Evolutionary conservation across 352 stramenopile species (phyloP).

Genomic region (Blastocystis sp.): DNA sequence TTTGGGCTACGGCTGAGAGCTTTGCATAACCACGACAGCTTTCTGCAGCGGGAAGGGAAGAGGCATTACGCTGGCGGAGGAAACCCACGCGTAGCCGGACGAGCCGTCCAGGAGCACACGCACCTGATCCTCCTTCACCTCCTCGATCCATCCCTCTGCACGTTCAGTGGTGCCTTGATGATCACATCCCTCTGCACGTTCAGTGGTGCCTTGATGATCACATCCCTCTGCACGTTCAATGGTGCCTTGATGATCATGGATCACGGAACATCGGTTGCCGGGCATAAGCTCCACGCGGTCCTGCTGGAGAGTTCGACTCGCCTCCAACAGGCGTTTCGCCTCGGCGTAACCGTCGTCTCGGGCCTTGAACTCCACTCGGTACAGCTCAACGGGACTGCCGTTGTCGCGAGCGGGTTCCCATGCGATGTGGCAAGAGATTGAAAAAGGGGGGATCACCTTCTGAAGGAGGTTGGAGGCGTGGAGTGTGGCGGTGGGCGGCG

Average conservation of each 20-base stretch:
- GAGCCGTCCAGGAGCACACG: slow-evolving; percentile 13
- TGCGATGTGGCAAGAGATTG: not conserved
- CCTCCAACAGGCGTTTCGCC: not conserved
- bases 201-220: not conserved
- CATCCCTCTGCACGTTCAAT: not conserved
- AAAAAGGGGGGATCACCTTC: slow-evolving; percentile 1
- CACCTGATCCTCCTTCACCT: not conserved
- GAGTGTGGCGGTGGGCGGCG: not conserved
- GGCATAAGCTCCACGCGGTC: not conserved
- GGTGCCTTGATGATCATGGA: not conserved
- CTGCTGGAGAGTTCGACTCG: not conserved
- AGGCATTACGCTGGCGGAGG: not conserved
- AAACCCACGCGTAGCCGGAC: not conserved
- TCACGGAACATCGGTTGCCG: not conserved
- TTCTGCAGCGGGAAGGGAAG: not conserved
- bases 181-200: too few species aligned
- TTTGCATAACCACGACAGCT: not conserved
- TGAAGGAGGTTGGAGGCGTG: not conserved
- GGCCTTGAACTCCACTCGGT: slow-evolving; percentile 13
- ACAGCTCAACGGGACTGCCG: slow-evolving; percentile 3
- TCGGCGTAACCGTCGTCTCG: not conserved
- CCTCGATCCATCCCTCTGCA: slow-evolving; percentile 24
- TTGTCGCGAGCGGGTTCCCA: slow-evolving; percentile 22
- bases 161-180: too few species aligned
- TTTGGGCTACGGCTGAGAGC: not conserved